Conservation (phyloP, 306 rosid genomes). For the Vigna reflexopilosa region DNA sequence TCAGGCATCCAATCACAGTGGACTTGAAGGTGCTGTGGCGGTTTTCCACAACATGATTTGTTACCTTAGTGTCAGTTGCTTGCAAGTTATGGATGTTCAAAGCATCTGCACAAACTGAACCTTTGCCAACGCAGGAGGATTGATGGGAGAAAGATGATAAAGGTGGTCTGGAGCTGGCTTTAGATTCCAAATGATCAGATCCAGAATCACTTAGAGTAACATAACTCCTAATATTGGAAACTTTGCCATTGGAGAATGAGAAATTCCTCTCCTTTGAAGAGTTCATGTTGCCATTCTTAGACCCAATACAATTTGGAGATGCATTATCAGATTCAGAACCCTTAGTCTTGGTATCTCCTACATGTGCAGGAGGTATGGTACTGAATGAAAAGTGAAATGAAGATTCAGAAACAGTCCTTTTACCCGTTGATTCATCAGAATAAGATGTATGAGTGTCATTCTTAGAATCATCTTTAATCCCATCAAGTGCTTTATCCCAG, state of each 20-base stretch:
- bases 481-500: constrained; percentile 68
- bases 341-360: constrained; percentile 45
- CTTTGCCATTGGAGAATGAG: constrained; percentile 43
- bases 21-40: constrained; percentile 47
- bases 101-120: constrained; percentile 49
- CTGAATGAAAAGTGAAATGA: constrained; percentile 52
- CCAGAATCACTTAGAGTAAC: constrained; percentile 38
- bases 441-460: constrained; percentile 40
- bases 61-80: constrained; percentile 47
- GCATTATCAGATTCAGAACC: constrained; percentile 35
- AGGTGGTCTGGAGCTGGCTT: constrained; percentile 50
- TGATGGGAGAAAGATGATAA: constrained; percentile 42
- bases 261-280: constrained; percentile 46
- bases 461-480: constrained; percentile 40
- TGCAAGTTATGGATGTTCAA: constrained; percentile 49
- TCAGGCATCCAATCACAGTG: constrained; percentile 39
- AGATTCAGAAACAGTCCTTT: constrained; percentile 54
- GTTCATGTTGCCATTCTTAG: constrained; percentile 43
- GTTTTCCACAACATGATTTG: constrained; percentile 52
- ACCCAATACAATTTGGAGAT: constrained; percentile 39
- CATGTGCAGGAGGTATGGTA: constrained; percentile 50
- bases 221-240: constrained; percentile 38
- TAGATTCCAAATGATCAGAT: constrained; percentile 45
- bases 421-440: constrained; percentile 38
- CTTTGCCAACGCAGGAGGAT: constrained; percentile 41